phyloP scores from a whole-genome alignment of 2,329 filamentous ascomycete species.

The Fusarium agapanthi region DNA sequence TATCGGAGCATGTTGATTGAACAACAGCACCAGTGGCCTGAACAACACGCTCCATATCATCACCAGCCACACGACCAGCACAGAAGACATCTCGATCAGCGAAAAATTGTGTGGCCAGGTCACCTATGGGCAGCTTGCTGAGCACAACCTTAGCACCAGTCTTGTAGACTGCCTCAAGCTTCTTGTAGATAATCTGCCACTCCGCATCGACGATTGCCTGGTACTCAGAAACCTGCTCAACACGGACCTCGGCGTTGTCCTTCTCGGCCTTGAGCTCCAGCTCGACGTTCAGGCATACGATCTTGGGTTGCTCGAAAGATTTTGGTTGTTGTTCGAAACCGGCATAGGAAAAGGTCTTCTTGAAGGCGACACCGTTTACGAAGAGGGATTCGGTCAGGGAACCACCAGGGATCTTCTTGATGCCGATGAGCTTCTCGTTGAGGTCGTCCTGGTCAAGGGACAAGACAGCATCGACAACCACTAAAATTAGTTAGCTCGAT shows the following conservation, averaged over 20 bases:
- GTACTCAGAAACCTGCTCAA: conserved; percentile 98
- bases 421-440: conserved; percentile 96
- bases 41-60: conserved; percentile 96
- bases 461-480: conserved; percentile 97
- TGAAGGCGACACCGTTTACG: conserved; percentile 98
- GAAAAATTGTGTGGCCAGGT: conserved; percentile 97
- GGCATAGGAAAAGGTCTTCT: conserved; percentile 99
- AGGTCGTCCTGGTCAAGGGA: conserved; percentile 96
- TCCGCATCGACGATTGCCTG: conserved; percentile 99
- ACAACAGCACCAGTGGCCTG: conserved; percentile 91
- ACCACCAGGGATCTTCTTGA: conserved; percentile 98
- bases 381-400: conserved; percentile 96
- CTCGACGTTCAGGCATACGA: conserved; percentile 97
- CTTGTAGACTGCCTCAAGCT: conserved; percentile 92
- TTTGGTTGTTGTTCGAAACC: conserved; percentile 99
- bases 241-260: conserved; percentile 97
- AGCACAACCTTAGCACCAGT: conserved; percentile 97
- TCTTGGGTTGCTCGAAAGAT: conserved; percentile 91
- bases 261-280: conserved; percentile 98
- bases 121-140: conserved; percentile 96
- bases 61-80: conserved; percentile 87
- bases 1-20: conserved; percentile 97
- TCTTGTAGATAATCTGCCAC: conserved; percentile 99
- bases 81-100: conserved; percentile 99
- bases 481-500: conserved; percentile 57